Evolutionary conservation across 2,329 filamentous ascomycete genomes (phyloP).

Genomic region (Chaetomiaceae sp.): DNA sequence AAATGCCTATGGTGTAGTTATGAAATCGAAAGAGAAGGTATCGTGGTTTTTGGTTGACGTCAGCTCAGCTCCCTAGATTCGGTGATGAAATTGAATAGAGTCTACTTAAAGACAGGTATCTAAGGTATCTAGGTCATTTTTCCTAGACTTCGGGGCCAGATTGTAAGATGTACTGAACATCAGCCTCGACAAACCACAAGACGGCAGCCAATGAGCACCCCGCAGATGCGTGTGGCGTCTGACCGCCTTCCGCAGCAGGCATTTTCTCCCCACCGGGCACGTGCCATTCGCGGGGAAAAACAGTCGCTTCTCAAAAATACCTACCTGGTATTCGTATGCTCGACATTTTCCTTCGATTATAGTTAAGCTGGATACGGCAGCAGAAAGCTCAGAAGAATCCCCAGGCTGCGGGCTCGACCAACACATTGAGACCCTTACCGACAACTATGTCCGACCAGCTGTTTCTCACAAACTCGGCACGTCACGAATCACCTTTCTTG

Average conservation of each 20-base stretch:
- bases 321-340: too few species aligned
- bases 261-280: slow-evolving; percentile 13
- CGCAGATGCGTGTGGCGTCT: neutral
- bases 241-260: slow-evolving; percentile 20
- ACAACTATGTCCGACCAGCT: slow-evolving; percentile 16
- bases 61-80: too few species aligned
- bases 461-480: neutral
- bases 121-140: too few species aligned
- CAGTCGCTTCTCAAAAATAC: slow-evolving; percentile 7
- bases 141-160: too few species aligned
- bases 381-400: slow-evolving; percentile 4
- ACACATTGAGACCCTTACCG: neutral
- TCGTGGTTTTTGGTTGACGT: too few species aligned
- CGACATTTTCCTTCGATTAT: slow-evolving; percentile 16
- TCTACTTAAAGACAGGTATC: too few species aligned
- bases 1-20: too few species aligned
- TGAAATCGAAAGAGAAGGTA: too few species aligned
- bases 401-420: slow-evolving; percentile 1
- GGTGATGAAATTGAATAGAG: too few species aligned
- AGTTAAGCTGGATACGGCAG: slow-evolving; percentile 5
- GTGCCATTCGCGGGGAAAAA: slow-evolving; percentile 22
- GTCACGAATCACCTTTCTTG: slow-evolving; percentile 5
- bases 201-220: neutral
- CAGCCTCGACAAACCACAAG: neutral
- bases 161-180: too few species aligned